Percentiles rank a stretch among this genome's conserved stretches.
phyloP scores from a whole-genome alignment of 768 basidiomycete genomes.

The Suillus alpinus region DNA sequence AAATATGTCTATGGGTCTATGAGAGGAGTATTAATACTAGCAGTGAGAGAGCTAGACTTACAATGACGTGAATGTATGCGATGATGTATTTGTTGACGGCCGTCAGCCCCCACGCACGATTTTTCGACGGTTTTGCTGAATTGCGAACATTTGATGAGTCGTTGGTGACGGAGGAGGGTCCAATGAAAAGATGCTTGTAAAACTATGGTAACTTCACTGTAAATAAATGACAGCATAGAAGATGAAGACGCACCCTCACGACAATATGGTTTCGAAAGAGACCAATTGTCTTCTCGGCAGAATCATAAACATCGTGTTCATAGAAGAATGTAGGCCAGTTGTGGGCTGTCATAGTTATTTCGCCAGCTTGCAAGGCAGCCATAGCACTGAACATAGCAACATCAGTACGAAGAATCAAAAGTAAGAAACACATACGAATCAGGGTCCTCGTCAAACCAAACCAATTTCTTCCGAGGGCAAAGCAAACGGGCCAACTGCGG shows the following conservation, averaged over 20 bases:
- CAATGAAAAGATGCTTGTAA: slow-evolving; percentile 4
- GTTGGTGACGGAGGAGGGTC: neutral
- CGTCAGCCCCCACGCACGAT: neutral
- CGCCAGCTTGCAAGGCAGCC: slow-evolving; percentile 1
- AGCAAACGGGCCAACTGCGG: neutral
- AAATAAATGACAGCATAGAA: neutral
- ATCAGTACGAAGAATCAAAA: neutral
- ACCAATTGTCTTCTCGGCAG: neutral
- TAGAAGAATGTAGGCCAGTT: slow-evolving; percentile 6
- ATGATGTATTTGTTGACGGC: neutral
- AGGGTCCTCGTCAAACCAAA: slow-evolving; percentile 2
- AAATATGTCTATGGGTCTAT: no score
- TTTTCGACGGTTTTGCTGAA: neutral
- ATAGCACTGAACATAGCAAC: neutral
- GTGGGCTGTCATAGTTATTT: neutral
- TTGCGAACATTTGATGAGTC: neutral
- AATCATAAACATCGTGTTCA: neutral
- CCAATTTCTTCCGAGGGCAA: neutral
- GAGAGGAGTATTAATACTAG: no score
- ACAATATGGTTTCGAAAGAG: neutral
- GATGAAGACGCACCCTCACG: neutral
- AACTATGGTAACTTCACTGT: neutral
- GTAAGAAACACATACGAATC: neutral
- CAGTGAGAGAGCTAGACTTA: neutral
- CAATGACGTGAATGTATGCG: slow-evolving; percentile 2